Evolutionary conservation across 306 rosid species (phyloP).

Genomic region (Quercus ilex): DNA sequence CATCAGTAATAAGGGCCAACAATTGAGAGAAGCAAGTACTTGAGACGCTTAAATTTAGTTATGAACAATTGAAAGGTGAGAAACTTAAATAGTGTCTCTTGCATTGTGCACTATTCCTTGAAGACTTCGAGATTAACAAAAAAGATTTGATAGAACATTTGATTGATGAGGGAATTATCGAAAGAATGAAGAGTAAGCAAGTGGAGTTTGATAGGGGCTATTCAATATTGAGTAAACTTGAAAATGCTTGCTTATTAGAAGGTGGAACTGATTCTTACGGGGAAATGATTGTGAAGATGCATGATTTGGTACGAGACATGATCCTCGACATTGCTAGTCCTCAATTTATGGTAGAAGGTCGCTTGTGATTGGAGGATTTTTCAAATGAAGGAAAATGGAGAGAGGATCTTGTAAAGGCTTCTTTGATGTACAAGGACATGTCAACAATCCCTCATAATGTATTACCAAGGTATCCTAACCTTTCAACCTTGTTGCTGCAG

Average conservation of each 20-base stretch:
- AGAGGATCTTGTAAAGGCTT: no score
- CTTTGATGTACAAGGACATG: no score
- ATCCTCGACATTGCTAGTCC: no score
- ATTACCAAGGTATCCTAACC: no score
- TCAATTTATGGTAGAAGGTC: no score
- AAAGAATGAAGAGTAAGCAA: slow-evolving; percentile 21
- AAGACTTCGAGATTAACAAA: slow-evolving; percentile 23
- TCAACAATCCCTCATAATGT: no score
- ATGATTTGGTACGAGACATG: no score
- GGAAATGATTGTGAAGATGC: no score
- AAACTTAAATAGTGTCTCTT: slow-evolving; percentile 16
- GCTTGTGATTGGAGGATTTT: no score
- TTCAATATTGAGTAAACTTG: slow-evolving; percentile 18
- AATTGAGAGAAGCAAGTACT: slow-evolving; percentile 29
- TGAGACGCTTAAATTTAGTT: slow-evolving; percentile 21
- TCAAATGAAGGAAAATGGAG: no score
- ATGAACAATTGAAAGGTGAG: background rate
- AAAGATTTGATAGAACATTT: slow-evolving; percentile 21
- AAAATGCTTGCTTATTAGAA: background rate
- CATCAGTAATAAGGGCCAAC: background rate
- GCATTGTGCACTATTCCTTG: slow-evolving; percentile 20
- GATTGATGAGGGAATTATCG: slow-evolving; percentile 19
- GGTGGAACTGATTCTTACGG: no score
- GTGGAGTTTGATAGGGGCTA: slow-evolving; percentile 19
- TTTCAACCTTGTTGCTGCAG: no score